Base-by-base conservation (phyloP, 306 rosid genomes). In the Quercus parvula region DNA sequence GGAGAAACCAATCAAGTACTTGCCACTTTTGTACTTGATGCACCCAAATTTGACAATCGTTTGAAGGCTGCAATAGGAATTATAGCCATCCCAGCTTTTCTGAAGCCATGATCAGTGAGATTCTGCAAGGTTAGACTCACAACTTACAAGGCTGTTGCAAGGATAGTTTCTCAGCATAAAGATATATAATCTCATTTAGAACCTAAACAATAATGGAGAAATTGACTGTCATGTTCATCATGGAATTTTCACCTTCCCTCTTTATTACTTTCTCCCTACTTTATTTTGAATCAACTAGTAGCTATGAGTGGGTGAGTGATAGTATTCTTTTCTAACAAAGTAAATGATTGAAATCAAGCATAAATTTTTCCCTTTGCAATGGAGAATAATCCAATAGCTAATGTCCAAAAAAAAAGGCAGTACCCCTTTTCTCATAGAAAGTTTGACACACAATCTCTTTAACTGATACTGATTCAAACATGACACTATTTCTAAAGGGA, bases 201-300 rank as follows among this genome's bases (percentile, higher is more conserved):
- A 20, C 6, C 52, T 9, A 67, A 67, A 33, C 68, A 70, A 76
- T 71, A 79, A 83, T 73, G 35, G 71, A 85, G 75, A 81, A 83
- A 81, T 74, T 78, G 31, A 2, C 6, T 56, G 81, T 76, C 82
- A 66, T 70, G 17, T 75, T 81, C 93, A 58, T 57, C 61, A 52
- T 30, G 27, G 69, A 78, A 58, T 61, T 82, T 77, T 79, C n/a
- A 35, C 30, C 70, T 7, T 30, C 76, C 59, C 7, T 1, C 58
- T 77, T 77, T 19, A 7, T 35, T 67, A 18, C 52, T 18, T 81
- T 8, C 8, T 22, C 56, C 61, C 33, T 35, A 51, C 69, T 66
- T 82, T 71, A 38, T 75, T 54, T 56, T 64, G 1, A 18, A 67
- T 18, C 13, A 64, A 73, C 56, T 8, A 52, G 83, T 20, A 5